Base-by-base conservation (phyloP, 192 early-diverging fungal genomes). In the Mortierella hygrophila region DNA sequence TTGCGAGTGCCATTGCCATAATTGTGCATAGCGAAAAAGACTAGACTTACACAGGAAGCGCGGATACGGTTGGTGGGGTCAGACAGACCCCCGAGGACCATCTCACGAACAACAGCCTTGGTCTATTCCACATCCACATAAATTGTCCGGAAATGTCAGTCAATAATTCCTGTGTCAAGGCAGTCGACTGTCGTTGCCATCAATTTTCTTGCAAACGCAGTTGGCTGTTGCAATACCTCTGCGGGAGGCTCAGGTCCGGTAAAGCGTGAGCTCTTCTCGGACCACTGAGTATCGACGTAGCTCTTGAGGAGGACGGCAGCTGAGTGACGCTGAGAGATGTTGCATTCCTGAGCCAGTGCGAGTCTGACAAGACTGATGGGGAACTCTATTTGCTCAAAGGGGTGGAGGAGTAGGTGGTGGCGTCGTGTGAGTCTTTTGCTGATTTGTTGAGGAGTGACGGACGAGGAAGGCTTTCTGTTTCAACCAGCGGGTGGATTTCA, bases 271-370 rank as follows among this genome's bases (percentile, higher is more conserved):
- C 84, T 88, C 80, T 91, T 93, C 42, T 84, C 87, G 72, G 92
- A 93, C 97, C 97, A 98, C 84, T 97, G 95, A 26, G 90, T 91
- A 72, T 91, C 90, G 29, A 96, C 87, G 78, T 95, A 97, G 23
- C 91, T 92, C 82, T 95, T 96, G 35, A 98, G 85, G 63, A 94
- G 89, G 11, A 97, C 80, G 16, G 94, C 94, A 35, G 94, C 93
- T 32, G 92, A 89, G 79, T 93, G 96, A 78, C 95, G 92, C 68
- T 94, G 90, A 21, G 94, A 88, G 71, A 93, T 78, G 21, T 89
- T 87, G 41, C 91, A 90, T 78, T 94, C 93, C 60, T 91, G 89
- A 21, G 94, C 89, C 10, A 95, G 60, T 0, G 93, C 90, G 32
- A 97, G 90, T 70, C 91, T 91, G 23, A 93, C 89, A 49, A 96